A percentile compares a stretch with the other conserved stretches of the same genome.
Evolutionary conservation across 768 basidiomycete species (phyloP).

Genomic region (Psilocybe azurescens): DNA sequence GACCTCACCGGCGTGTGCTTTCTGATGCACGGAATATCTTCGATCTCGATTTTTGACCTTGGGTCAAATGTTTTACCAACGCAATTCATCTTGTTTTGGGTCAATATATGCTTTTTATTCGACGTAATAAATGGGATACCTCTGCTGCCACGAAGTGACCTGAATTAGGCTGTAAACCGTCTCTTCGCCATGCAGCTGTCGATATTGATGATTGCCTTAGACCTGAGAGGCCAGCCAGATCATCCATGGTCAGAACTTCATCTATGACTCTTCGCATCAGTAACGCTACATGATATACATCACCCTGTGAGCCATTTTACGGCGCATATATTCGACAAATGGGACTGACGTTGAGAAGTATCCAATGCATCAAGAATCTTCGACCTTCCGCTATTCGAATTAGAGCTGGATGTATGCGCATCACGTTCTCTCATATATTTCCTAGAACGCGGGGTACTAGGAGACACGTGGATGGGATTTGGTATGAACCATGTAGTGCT

Average conservation of each 20-base stretch:
- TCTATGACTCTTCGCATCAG: constrained; percentile 42
- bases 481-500: constrained; percentile 26
- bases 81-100: neutral
- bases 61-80: neutral
- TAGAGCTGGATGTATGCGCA: constrained; percentile 30
- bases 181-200: neutral
- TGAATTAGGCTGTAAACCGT: neutral
- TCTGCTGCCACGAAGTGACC: neutral
- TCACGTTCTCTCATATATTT: constrained; percentile 11
- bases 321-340: neutral
- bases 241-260: constrained; percentile 46
- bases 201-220: neutral
- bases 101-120: neutral
- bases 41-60: constrained; percentile 5
- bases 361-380: constrained; percentile 48
- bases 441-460: constrained; percentile 26
- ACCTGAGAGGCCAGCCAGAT: constrained; percentile 44
- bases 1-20: neutral
- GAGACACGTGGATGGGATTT: constrained; percentile 28
- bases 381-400: constrained; percentile 27
- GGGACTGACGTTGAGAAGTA: constrained; percentile 46
- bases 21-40: neutral
- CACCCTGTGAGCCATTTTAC: constrained; percentile 6
- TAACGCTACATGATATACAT: constrained; percentile 30
- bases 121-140: neutral